phyloP scores from a whole-genome alignment of 352 stramenopile species.

The Globisporangium spiculum region DNA sequence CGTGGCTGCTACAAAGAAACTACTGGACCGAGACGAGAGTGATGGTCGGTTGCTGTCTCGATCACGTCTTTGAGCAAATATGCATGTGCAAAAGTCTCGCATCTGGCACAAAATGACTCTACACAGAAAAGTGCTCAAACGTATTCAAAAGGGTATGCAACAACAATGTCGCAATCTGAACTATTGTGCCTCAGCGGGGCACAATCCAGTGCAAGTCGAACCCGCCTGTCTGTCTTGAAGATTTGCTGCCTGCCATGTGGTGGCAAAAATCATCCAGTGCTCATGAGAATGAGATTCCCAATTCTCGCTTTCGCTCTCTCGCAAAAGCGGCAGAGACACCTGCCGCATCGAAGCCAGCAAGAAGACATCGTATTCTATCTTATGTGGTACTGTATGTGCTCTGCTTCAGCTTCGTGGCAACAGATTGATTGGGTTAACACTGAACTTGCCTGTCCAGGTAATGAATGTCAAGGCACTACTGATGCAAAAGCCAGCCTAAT shows the following conservation, averaged over 20 bases:
- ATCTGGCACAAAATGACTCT: neutral
- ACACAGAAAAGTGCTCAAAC: neutral
- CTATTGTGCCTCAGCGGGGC: neutral
- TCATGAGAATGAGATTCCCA: neutral
- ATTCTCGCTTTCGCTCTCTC: neutral
- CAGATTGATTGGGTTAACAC: too few relatives aligned
- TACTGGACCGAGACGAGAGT: neutral
- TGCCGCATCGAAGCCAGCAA: neutral
- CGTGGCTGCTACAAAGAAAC: slow-evolving; percentile 5
- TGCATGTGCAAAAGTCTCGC: neutral
- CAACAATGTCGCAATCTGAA: neutral
- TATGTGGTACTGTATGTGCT: too few relatives aligned
- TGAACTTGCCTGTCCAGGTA: too few relatives aligned
- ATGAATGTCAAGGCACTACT: too few relatives aligned
- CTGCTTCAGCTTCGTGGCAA: too few relatives aligned
- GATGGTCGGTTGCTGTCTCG: neutral
- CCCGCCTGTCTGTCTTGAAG: neutral
- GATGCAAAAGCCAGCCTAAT: neutral
- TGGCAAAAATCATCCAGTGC: too few relatives aligned
- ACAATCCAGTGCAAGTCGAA: neutral
- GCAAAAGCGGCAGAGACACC: neutral
- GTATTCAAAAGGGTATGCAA: neutral
- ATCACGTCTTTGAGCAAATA: neutral
- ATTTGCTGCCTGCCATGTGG: neutral
- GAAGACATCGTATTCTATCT: too few relatives aligned